These are phyloP conservation scores for Elymus sibiricus DNA, from an alignment of 176 grass and related monocot genomes.

Conservation along the genomic window DNA sequence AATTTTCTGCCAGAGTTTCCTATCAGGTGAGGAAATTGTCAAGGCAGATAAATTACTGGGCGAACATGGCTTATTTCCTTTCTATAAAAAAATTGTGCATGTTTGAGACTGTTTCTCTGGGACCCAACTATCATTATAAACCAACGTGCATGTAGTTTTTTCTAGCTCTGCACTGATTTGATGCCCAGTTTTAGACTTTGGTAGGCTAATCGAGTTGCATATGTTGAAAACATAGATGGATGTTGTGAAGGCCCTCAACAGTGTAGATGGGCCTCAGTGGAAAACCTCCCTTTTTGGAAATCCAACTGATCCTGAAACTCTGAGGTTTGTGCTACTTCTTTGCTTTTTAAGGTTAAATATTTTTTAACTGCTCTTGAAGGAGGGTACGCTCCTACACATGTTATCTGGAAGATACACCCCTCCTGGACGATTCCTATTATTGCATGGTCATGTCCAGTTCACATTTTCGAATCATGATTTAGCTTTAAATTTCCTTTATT, in stretches of 20 bases:
- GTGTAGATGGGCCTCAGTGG: slow-evolving; percentile 92
- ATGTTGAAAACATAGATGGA: slow-evolving; percentile 63
- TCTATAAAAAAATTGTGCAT: slow-evolving; percentile 21
- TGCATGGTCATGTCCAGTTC: slow-evolving; percentile 2
- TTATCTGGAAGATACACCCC: neutral
- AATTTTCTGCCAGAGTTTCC: slow-evolving; percentile 80
- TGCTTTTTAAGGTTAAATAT: slow-evolving; percentile 10
- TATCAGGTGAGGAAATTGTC: slow-evolving; percentile 63
- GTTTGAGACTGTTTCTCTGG: neutral
- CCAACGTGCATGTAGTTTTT: neutral
- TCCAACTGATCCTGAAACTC: slow-evolving; percentile 89
- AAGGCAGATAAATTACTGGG: neutral
- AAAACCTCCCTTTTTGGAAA: slow-evolving; percentile 94
- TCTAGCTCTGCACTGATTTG: neutral
- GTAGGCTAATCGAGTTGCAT: slow-evolving; percentile 17
- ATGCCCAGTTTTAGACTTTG: neutral
- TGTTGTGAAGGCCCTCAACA: slow-evolving; percentile 90
- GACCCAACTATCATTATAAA: slow-evolving; percentile 4
- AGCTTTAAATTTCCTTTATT: neutral
- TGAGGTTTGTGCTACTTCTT: slow-evolving; percentile 56
- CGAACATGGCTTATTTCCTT: slow-evolving; percentile 8
- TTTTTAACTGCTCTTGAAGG: slow-evolving; percentile 17
- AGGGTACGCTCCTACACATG: neutral
- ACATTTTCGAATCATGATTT: slow-evolving; percentile 21
- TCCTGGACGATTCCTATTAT: neutral